Percentiles rank a stretch among this genome's conserved stretches.
Evolutionary conservation across 305 asterid genomes (phyloP).

Genomic region (Plantago lanceolata): DNA sequence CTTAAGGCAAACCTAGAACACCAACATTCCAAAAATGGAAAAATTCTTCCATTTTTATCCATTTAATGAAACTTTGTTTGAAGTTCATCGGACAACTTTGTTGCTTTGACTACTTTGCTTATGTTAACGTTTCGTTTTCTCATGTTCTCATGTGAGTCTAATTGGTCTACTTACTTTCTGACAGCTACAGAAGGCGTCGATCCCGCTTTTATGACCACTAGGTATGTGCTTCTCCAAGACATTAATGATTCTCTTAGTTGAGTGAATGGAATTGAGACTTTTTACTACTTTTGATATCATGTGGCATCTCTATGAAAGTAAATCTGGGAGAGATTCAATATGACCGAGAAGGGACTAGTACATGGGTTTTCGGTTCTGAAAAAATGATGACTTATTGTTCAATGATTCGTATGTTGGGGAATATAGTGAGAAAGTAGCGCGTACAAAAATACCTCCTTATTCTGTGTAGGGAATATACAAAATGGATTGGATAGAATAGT

Average conservation of each 20-base stretch:
- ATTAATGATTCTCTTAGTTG: not conserved
- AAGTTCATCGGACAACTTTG: too few species aligned
- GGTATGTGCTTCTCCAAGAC: constrained; percentile 30
- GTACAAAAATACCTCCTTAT: too few species aligned
- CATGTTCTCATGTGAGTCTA: constrained; percentile 13
- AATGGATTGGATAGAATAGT: not conserved
- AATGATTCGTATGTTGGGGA: not conserved
- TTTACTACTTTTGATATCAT: not conserved
- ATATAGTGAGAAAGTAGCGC: not conserved
- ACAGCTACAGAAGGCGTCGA: constrained; percentile 66
- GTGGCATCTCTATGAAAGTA: not conserved
- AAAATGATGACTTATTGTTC: not conserved
- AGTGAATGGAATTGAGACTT: not conserved
- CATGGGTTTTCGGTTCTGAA: not conserved
- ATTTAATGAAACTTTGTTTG: too few species aligned
- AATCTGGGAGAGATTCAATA: too few species aligned
- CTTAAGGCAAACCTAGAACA: too few species aligned
- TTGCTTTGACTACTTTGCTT: not conserved
- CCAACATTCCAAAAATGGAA: too few species aligned
- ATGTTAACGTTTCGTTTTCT: constrained; percentile 1
- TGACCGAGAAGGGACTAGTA: not conserved
- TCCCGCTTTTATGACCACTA: constrained; percentile 65
- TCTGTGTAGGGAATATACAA: not conserved
- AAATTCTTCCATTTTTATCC: too few species aligned
- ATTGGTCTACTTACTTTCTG: constrained; percentile 24